Base-by-base conservation (phyloP, 306 rosid species). In the Lablab purpureus region DNA sequence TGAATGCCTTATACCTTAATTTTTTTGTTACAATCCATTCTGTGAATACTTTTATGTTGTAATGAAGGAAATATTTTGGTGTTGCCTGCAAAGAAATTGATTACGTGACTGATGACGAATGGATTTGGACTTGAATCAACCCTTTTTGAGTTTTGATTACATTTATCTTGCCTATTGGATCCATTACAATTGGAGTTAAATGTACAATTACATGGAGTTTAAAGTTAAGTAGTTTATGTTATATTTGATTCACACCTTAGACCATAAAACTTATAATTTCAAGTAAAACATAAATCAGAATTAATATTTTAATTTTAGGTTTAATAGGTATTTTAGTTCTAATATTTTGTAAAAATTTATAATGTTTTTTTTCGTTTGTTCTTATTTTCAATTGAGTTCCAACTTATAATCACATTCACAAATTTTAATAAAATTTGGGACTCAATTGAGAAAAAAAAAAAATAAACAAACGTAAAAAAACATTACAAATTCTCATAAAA, bases 61-160 rank as follows among this genome's bases (percentile, higher is more conserved):
- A 77, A 15, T 71, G 79, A 63, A 62, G 68, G 55, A 28, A 14
- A 28, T 76, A 25, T 62, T 19, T 58, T 81, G 13, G 10, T 71
- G 56, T 54, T 56, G 49, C 56, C 37, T 63, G 71, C n/a, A 46
- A 69, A 21, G 74, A 69, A 59, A 69, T 50, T 75, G 71, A 36
- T 55, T 22, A 54, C 22, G 62, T 3, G 7, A 36, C 49, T 40
- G 45, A 56, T 19, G 18, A 4, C 2, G 2, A 56, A 4, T 56
- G 36, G 3, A 12, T 23, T 19, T 56, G n/a, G n/a, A 23, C 32
- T 22, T 22, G 21, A 37, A 37, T 37, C 43, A 3, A 1, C 10
- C 43, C 2, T 1, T 14, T 14, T 18, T 52, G 27, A 52, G 13
- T 52, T 52, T 52, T 52, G 10, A 52, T 18, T 52, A 18, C 19